Conservation (phyloP, 2,329 filamentous ascomycete species). For the Penicillium sp. region DNA sequence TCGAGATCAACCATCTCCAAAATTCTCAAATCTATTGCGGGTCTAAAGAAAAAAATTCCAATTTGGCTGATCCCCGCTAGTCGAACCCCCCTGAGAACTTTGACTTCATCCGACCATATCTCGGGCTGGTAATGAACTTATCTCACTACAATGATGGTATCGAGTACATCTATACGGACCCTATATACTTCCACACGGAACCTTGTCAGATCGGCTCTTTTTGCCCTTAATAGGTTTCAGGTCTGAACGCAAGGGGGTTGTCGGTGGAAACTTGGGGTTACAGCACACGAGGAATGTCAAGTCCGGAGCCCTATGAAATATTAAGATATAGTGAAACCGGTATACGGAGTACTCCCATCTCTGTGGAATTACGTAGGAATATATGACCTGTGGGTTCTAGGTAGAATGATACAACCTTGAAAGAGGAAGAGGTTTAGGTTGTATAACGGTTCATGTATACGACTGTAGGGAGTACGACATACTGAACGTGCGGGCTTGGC, state of each 20-base stretch:
- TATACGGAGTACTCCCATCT: background rate
- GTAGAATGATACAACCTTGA: too few relatives aligned
- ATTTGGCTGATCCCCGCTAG: background rate
- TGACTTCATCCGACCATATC: too few relatives aligned
- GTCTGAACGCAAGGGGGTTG: slow-evolving; percentile 10
- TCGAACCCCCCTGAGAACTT: background rate
- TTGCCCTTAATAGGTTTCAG: background rate
- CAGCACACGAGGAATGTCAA: slow-evolving; percentile 6
- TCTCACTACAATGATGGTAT: too few relatives aligned
- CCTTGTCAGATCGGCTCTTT: too few relatives aligned
- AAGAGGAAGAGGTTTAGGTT: too few relatives aligned
- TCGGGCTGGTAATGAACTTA: too few relatives aligned
- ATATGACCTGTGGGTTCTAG: too few relatives aligned
- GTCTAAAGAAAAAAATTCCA: background rate
- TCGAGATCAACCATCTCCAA: too few relatives aligned
- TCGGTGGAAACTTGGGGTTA: slow-evolving; percentile 2
- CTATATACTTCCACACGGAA: too few relatives aligned
- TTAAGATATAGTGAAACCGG: background rate
- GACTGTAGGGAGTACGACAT: background rate
- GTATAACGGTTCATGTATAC: background rate
- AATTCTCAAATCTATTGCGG: too few relatives aligned
- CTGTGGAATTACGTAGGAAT: background rate
- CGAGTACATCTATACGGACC: too few relatives aligned
- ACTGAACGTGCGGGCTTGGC: background rate
- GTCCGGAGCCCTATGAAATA: background rate